Evolutionary conservation across 768 basidiomycete species (phyloP).

Genomic region (Gloeophyllum trabeum): DNA sequence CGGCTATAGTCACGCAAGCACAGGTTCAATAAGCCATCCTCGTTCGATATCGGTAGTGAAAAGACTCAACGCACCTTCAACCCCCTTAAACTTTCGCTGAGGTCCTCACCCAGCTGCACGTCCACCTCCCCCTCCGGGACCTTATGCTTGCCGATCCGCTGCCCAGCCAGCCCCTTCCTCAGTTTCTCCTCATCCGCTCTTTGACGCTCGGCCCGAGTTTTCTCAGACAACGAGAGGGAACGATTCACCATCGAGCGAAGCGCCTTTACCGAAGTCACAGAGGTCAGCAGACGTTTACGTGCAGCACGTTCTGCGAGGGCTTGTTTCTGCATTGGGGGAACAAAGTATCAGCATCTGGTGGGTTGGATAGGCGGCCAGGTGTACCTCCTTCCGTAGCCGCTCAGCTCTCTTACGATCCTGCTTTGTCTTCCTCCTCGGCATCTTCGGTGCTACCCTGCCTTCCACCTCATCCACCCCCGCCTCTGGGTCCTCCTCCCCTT

Average conservation of each 20-base stretch:
- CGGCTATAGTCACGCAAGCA: constrained; percentile 35
- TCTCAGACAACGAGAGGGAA: constrained; percentile 25
- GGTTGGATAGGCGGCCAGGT: constrained; percentile 7
- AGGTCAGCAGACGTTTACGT: constrained; percentile 47
- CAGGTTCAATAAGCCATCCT: constrained; percentile 2
- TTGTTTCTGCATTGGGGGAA: constrained; percentile 41
- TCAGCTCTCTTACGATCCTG: constrained; percentile 62
- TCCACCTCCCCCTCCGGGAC: constrained; percentile 60
- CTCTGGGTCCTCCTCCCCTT: constrained; percentile 27
- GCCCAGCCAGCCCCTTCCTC: constrained; percentile 55
- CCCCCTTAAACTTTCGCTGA: constrained; percentile 72
- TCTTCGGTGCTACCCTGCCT: constrained; percentile 24
- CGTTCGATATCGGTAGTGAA: neutral
- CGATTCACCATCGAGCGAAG: constrained; percentile 34
- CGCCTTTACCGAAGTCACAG: constrained; percentile 42
- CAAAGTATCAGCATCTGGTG: neutral
- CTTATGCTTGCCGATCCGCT: constrained; percentile 69
- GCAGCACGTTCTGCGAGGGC: constrained; percentile 46
- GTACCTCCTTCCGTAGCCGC: constrained; percentile 52
- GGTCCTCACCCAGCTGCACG: constrained; percentile 86
- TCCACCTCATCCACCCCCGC: constrained; percentile 16
- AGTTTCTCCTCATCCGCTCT: constrained; percentile 35
- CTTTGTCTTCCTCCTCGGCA: constrained; percentile 43
- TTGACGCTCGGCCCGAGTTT: constrained; percentile 26
- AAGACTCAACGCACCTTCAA: constrained; percentile 52